phyloP scores from a whole-genome alignment of 179 eudicot genomes.

The Pouteria campechiana region DNA sequence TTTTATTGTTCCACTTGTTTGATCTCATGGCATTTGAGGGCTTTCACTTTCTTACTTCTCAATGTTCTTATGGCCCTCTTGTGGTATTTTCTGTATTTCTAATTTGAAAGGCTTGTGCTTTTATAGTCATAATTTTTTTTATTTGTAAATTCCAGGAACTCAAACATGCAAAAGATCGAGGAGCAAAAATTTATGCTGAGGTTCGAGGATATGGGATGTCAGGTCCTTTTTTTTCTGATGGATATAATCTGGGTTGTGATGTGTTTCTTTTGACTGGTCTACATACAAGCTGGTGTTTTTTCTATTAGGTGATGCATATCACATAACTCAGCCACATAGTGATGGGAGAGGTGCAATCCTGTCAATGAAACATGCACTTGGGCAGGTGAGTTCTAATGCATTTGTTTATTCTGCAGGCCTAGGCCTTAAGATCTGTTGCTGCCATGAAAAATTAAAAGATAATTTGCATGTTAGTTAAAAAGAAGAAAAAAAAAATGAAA shows the following conservation, averaged over 20 bases:
- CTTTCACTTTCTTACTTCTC: no score
- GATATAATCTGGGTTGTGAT: not conserved
- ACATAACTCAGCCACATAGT: slow-evolving; percentile 84
- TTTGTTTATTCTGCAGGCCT: no score
- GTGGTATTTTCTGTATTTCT: no score
- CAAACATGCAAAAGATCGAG: slow-evolving; percentile 78
- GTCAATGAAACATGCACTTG: slow-evolving; percentile 84
- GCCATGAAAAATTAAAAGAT: no score
- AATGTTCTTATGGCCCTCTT: no score
- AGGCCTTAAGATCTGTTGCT: no score
- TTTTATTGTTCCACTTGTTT: no score
- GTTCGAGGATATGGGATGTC: slow-evolving; percentile 94
- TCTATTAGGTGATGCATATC: slow-evolving; percentile 76
- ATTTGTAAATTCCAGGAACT: slow-evolving; percentile 42
- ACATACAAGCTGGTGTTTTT: slow-evolving; percentile 2
- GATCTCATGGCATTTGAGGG: no score
- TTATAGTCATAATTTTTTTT: no score
- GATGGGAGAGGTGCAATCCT: slow-evolving; percentile 91
- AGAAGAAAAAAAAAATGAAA: no score
- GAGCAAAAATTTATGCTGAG: slow-evolving; percentile 89
- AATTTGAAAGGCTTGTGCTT: no score
- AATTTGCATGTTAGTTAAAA: no score
- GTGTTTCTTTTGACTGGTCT: not conserved
- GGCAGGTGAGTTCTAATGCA: slow-evolving; percentile 56
- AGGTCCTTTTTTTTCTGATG: slow-evolving; percentile 32